Conservation (phyloP, 176 grass and related monocot genomes). For the Aegilops speltoides region DNA sequence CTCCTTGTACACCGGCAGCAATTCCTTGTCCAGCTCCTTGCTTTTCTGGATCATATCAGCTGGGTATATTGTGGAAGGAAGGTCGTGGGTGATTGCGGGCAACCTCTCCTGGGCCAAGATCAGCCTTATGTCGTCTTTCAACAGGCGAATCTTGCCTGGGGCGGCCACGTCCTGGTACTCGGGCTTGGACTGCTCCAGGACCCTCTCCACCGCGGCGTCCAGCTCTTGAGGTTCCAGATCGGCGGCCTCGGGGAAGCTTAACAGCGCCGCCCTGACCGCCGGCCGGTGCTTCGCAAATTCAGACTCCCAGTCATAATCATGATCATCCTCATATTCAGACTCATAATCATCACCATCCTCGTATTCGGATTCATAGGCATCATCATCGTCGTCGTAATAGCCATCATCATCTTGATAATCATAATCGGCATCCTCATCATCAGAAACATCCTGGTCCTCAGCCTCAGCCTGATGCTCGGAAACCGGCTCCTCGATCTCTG, state of each 20-base stretch:
- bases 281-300: not conserved
- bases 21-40: not conserved
- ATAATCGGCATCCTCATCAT: not conserved
- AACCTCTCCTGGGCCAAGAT: not conserved
- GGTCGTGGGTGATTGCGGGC: not conserved
- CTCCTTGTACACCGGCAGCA: not conserved
- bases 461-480: not conserved
- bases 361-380: no score
- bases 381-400: not conserved
- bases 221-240: not conserved
- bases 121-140: not conserved
- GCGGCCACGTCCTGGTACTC: not conserved
- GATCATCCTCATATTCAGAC: not conserved
- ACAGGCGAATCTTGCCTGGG: not conserved
- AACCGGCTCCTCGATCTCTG: no score
- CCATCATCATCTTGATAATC: not conserved
- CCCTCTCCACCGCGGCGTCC: not conserved
- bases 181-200: not conserved
- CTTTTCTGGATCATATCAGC: not conserved
- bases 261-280: not conserved
- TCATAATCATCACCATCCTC: not conserved
- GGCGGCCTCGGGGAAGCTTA: not conserved
- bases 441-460: not conserved
- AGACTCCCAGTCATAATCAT: not conserved
- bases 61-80: not conserved